Evolutionary conservation across 768 basidiomycete species (phyloP), one percentile per base, ranked within the genome.

Genomic region (Mycena olivaceomarginata): DNA sequence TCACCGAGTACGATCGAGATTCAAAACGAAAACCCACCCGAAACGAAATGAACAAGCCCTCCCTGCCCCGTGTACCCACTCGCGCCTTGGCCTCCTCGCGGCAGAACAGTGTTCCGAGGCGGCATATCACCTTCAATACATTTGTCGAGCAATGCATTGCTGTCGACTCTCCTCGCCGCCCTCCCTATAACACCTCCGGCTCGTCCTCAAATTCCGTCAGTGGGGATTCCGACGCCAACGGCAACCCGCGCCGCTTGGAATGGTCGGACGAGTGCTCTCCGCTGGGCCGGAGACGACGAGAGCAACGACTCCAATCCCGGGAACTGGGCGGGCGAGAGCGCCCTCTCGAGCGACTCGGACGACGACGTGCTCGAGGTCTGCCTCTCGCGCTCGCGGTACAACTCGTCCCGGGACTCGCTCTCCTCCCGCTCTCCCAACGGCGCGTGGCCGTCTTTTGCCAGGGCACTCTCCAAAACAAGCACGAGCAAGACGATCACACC

Each of bases 81-180:
- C 86, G 86, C 20, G 41, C 72, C 31, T 66, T 74, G 67, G 2
- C 63, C 66, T 51, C 20, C 65, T 5, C 25, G 22, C 20, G 45
- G 20, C 51, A 53, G 39, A 31, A 68, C 79, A 65, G 67, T 64
- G 94, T 22, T 57, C 22, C 93, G 89, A 96, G 94, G 88, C 94
- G 94, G 78, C 98, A 98, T 84, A 99, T 99, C 87, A 94, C 91
- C 80, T 99, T 99, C 91, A 99, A 99, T 85, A 98, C 98, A 0
- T 98, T 98, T 83, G 98, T 99, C 48, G 96, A 98, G 84, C 98
- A 99, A 84, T 97, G 93, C 82, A 98, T 99, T 74, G 94, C 96
- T 56, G 95, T 97, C 82, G 95, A 96, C 82, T 94, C 94, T 81
- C 95, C 95, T 1, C 78, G 78, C 18, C 78, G 78, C 20, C 13